These are phyloP conservation scores for Colletotrichum eleusines DNA, from an alignment of 2,329 filamentous ascomycete genomes.

Conservation along the genomic window DNA sequence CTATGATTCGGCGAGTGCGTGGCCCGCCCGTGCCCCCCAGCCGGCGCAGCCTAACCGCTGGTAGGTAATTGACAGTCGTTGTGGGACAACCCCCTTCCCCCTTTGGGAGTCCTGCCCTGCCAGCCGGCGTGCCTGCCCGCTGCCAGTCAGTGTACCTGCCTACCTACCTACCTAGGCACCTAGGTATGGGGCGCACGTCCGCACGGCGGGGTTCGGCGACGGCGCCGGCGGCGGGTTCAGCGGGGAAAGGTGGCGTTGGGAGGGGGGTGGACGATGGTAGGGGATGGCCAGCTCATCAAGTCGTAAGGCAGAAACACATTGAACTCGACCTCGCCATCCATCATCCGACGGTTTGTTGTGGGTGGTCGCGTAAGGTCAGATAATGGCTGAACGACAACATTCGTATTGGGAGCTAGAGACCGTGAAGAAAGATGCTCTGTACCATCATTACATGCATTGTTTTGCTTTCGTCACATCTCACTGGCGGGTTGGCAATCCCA, in stretches of 20 bases:
- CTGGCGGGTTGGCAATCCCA: slow-evolving; percentile 12
- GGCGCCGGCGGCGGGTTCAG: slow-evolving; percentile 5
- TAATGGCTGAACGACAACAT: background rate
- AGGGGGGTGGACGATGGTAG: background rate
- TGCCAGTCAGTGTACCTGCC: slow-evolving; percentile 1
- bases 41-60: slow-evolving; percentile 21
- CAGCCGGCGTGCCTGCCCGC: background rate
- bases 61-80: slow-evolving; percentile 8
- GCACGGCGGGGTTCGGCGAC: slow-evolving; percentile 17
- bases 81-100: slow-evolving; percentile 3
- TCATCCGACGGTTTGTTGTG: background rate
- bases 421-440: background rate
- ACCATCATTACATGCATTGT: background rate
- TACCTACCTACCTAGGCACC: too few species aligned
- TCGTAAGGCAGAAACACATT: background rate
- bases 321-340: background rate
- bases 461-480: background rate
- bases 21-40: slow-evolving; percentile 22
- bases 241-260: slow-evolving; percentile 6
- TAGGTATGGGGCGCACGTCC: slow-evolving; percentile 1
- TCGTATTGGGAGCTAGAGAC: background rate
- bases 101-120: slow-evolving; percentile 3
- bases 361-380: background rate
- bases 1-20: slow-evolving; percentile 35
- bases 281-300: background rate